Conservation (phyloP, 1,284 basidiomycete species). For the Ceratobasidium sp. region DNA sequence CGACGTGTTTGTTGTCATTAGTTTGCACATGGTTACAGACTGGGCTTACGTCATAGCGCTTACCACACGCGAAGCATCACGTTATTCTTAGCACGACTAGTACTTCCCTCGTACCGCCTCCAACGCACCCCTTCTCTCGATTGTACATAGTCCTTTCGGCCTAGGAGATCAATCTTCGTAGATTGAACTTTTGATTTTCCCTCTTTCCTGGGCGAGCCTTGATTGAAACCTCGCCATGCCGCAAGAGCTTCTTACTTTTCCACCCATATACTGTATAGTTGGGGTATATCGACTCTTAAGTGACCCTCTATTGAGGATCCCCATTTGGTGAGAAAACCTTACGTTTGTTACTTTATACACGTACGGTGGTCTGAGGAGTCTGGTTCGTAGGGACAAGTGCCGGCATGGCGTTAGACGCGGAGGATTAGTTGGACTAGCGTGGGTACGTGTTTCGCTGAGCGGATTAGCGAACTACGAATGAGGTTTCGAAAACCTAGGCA, state of each 20-base stretch:
- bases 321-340: conserved; percentile 67
- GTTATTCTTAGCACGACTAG: conserved; percentile 26
- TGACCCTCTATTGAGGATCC: conserved; percentile 71
- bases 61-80: conserved; percentile 4
- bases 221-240: conserved; percentile 29
- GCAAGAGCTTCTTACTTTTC: conserved; percentile 69
- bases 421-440: conserved; percentile 69
- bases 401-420: conserved; percentile 75
- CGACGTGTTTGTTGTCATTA: neutral
- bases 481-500: conserved; percentile 59
- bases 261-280: conserved; percentile 80
- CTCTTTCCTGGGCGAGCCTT: no score
- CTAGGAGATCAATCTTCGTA: no score
- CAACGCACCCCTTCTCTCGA: neutral
- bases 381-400: conserved; percentile 68
- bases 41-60: conserved; percentile 16
- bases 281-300: conserved; percentile 79
- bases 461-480: conserved; percentile 8
- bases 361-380: neutral
- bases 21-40: neutral
- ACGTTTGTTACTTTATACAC: no score
- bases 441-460: conserved; percentile 65
- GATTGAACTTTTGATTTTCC: no score
- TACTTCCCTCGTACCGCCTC: neutral
- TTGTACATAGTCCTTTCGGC: neutral